phyloP scores from a whole-genome alignment of 345 rosid genomes.

The Isatis tinctoria region DNA sequence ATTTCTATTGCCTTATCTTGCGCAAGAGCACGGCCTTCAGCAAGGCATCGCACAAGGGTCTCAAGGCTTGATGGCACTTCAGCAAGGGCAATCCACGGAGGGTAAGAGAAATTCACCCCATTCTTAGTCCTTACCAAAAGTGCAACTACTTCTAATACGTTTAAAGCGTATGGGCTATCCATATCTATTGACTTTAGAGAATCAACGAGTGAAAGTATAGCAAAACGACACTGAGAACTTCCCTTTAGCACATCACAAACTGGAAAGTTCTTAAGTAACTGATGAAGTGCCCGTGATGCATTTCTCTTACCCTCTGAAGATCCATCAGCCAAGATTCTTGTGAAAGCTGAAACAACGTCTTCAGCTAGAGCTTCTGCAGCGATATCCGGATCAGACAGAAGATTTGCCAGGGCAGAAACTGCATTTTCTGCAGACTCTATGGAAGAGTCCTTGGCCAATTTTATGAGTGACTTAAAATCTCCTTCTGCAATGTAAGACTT shows the following conservation, averaged over 20 bases:
- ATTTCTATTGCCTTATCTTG: conserved; percentile 87
- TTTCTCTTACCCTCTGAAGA: conserved; percentile 72
- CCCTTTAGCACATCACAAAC: conserved; percentile 67
- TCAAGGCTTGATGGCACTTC: conserved; percentile 68
- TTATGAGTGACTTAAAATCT: conserved; percentile 56
- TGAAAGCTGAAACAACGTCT: conserved; percentile 75
- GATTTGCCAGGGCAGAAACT: conserved; percentile 80
- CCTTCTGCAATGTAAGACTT: conserved; percentile 46
- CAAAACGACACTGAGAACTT: conserved; percentile 54
- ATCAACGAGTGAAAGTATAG: conserved; percentile 60
- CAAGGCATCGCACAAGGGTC: conserved; percentile 53
- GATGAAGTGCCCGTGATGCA: conserved; percentile 72
- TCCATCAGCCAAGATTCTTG: conserved; percentile 82
- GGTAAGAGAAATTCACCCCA: conserved; percentile 40
- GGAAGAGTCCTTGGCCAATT: conserved; percentile 67
- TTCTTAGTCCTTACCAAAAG: conserved; percentile 60
- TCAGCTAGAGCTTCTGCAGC: conserved; percentile 77
- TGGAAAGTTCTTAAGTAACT: conserved; percentile 62
- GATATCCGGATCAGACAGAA: conserved; percentile 63
- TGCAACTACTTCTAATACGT: conserved; percentile 66
- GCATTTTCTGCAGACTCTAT: conserved; percentile 76
- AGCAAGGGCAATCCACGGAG: conserved; percentile 58
- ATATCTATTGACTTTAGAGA: conserved; percentile 48
- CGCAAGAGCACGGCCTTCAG: conserved; percentile 50
- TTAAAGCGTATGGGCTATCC: conserved; percentile 53